Evolutionary conservation across 2,329 filamentous ascomycete species (phyloP).

Genomic region (Pseudocercospora vitis): DNA sequence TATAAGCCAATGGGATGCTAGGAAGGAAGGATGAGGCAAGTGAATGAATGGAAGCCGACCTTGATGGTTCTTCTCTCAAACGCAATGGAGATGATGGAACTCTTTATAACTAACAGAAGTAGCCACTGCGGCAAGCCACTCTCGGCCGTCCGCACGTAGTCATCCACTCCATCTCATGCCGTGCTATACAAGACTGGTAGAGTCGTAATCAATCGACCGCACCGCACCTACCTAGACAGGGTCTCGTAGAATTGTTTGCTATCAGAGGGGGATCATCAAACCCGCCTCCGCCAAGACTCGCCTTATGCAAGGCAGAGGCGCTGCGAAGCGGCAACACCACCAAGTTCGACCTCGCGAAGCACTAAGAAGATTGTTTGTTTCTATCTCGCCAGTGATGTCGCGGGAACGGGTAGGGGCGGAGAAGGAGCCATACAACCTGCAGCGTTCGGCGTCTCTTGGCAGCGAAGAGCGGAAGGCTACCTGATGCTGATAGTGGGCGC

Average conservation of each 20-base stretch:
- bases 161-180: constrained; percentile 9
- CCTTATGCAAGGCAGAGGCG: constrained; percentile 7
- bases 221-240: too few species aligned
- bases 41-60: constrained; percentile 12
- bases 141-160: neutral
- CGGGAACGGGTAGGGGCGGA: constrained; percentile 1
- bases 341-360: too few species aligned
- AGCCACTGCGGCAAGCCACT: too few species aligned
- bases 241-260: constrained; percentile 12
- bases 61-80: constrained; percentile 12
- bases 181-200: constrained; percentile 12
- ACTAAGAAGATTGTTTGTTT: constrained; percentile 8
- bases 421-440: constrained; percentile 1
- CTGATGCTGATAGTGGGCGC: constrained; percentile 4
- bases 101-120: constrained; percentile 17
- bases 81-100: neutral
- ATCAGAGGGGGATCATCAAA: constrained; percentile 16
- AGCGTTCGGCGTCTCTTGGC: constrained; percentile 7
- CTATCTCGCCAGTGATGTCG: constrained; percentile 8
- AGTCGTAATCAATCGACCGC: constrained; percentile 11
- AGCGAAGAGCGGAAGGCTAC: constrained; percentile 4
- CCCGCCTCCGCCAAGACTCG: constrained; percentile 18
- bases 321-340: too few species aligned
- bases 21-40: constrained; percentile 1
- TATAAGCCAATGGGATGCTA: neutral